Evolutionary conservation across 345 rosid species (phyloP).

Genomic region (Gossypium rotundifolium): DNA sequence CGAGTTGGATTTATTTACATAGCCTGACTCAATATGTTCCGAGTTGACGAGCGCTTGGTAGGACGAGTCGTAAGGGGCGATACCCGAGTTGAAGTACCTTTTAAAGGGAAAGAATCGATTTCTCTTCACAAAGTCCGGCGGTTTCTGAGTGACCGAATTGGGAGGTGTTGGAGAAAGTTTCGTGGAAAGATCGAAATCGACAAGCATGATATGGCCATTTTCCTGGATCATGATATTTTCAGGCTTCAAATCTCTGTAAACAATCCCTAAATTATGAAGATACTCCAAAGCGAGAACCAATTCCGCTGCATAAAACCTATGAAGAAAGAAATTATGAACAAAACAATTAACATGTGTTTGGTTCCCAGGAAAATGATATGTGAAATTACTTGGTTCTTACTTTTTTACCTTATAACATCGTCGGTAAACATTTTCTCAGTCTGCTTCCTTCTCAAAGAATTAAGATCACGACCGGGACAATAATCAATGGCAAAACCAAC

Average conservation of each 20-base stretch:
- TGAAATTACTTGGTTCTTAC: too few species aligned
- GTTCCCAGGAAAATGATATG: not conserved
- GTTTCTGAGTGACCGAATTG: not conserved
- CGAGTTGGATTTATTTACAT: conserved; percentile 55
- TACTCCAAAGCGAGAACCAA: conserved; percentile 70
- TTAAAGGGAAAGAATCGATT: conserved; percentile 24
- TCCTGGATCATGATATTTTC: conserved; percentile 82
- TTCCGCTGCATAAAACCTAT: conserved; percentile 89
- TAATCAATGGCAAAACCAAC: conserved; percentile 82
- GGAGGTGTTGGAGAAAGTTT: conserved; percentile 39
- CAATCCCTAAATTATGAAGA: conserved; percentile 65
- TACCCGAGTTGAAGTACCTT: conserved; percentile 42
- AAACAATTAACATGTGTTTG: not conserved
- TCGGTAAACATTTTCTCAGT: conserved; percentile 73
- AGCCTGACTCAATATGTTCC: conserved; percentile 15
- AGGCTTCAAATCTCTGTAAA: conserved; percentile 81
- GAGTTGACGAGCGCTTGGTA: conserved; percentile 2
- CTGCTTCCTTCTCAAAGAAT: conserved; percentile 47
- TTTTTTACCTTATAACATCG: conserved; percentile 50
- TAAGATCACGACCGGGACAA: conserved; percentile 70
- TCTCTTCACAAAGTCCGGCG: conserved; percentile 2
- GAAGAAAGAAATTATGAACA: not conserved
- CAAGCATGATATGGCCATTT: conserved; percentile 84
- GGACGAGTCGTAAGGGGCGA: conserved; percentile 25
- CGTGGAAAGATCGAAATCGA: conserved; percentile 88